A percentile compares a stretch with the other conserved stretches of the same genome.
These are phyloP conservation scores for Rhynchosporium secalis DNA, from an alignment of 2,329 filamentous ascomycete species.

Conservation along the genomic window DNA sequence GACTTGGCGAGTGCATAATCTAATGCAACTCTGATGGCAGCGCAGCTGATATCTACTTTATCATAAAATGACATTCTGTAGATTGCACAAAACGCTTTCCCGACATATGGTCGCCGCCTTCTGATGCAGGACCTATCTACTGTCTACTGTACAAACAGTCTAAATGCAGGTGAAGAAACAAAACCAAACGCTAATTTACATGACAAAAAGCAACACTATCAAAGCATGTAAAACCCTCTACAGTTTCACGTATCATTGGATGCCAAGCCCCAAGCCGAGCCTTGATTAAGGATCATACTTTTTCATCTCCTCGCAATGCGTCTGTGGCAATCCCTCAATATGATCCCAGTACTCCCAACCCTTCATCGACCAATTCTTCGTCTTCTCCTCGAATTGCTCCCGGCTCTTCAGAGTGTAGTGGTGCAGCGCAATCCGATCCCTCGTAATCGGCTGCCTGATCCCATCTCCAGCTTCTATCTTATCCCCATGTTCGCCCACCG, in stretches of 20 bases:
- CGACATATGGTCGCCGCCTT: neutral
- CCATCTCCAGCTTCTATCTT: constrained; percentile 15
- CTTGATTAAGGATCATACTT: constrained; percentile 29
- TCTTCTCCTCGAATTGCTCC: constrained; percentile 40
- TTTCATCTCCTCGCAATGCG: constrained; percentile 36
- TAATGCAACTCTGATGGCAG: too few species aligned
- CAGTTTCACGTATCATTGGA: too few species aligned
- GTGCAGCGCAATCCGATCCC: constrained; percentile 38
- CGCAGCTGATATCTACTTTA: too few species aligned
- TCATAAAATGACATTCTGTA: too few species aligned
- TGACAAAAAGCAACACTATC: neutral
- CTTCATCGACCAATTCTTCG: constrained; percentile 34
- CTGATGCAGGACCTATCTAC: neutral
- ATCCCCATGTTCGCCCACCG: constrained; percentile 36
- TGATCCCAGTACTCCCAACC: constrained; percentile 36
- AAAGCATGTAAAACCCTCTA: neutral
- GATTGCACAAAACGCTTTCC: too few species aligned
- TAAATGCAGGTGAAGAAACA: neutral
- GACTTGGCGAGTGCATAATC: too few species aligned
- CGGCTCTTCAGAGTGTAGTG: constrained; percentile 41
- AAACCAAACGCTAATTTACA: neutral
- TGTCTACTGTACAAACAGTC: neutral
- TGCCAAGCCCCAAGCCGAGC: too few species aligned
- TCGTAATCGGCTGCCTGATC: constrained; percentile 26
- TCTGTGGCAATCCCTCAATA: constrained; percentile 33